These are phyloP conservation scores for Sporothrix euskadiensis DNA, from an alignment of 2,329 filamentous ascomycete genomes.

Conservation along the genomic window DNA sequence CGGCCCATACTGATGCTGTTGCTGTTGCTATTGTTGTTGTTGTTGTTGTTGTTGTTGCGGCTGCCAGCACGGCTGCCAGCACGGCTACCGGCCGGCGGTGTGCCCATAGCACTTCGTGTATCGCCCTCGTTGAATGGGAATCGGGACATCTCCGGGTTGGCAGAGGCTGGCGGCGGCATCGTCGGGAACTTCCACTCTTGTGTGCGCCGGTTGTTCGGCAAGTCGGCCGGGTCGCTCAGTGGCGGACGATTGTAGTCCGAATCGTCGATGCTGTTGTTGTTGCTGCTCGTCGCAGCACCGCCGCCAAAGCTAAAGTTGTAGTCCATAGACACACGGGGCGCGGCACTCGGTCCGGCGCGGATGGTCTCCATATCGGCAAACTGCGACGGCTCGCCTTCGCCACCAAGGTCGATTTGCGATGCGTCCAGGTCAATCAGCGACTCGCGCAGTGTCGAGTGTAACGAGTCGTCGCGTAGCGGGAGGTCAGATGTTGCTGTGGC, in stretches of 20 bases:
- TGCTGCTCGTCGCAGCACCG: conserved; percentile 35
- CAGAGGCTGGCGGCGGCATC: conserved; percentile 50
- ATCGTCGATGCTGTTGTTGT: conserved; percentile 38
- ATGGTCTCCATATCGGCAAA: conserved; percentile 65
- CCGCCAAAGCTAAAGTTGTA: conserved; percentile 52
- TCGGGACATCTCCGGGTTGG: conserved; percentile 50
- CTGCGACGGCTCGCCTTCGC: conserved; percentile 58
- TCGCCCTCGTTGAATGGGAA: conserved; percentile 45
- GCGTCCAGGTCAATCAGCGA: conserved; percentile 66
- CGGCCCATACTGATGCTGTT: conserved; percentile 30
- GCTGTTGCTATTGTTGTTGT: conserved; percentile 14
- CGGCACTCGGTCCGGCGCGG: conserved; percentile 43
- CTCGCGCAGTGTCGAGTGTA: conserved; percentile 56
- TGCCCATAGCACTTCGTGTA: conserved; percentile 11
- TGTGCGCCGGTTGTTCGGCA: conserved; percentile 44
- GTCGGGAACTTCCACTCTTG: conserved; percentile 58
- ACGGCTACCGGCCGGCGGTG: conserved; percentile 22
- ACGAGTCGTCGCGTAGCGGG: conserved; percentile 59
- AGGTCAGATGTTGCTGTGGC: conserved; percentile 52
- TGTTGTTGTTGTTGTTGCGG: background rate
- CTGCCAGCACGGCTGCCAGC: conserved; percentile 23
- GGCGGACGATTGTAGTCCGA: conserved; percentile 52
- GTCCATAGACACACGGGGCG: conserved; percentile 51
- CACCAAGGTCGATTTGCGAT: conserved; percentile 46
- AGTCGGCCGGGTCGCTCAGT: conserved; percentile 59